Percentiles rank a stretch among this genome's conserved stretches.
Evolutionary conservation across 257 asterid genomes (phyloP).

Genomic region (Craterostigma plantagineum): DNA sequence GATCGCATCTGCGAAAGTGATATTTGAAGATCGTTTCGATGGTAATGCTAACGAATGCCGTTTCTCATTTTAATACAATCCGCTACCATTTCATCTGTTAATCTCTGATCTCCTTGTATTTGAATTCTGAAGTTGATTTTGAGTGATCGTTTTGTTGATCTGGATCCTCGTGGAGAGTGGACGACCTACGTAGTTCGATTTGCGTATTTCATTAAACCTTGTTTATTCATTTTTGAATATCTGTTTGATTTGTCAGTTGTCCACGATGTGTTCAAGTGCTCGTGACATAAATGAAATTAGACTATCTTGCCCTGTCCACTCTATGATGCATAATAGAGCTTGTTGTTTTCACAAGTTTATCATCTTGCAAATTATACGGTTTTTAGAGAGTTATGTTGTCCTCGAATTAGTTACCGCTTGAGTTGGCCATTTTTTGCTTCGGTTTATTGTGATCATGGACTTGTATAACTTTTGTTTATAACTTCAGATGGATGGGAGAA

Average conservation of each 20-base stretch:
- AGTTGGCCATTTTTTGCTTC: too few species aligned
- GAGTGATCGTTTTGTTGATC: constrained; percentile 13
- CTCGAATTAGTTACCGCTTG: background rate
- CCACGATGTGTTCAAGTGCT: too few species aligned
- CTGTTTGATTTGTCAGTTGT: too few species aligned
- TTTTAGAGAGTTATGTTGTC: background rate
- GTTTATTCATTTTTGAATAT: too few species aligned
- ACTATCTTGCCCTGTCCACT: too few species aligned
- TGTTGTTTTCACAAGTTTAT: background rate
- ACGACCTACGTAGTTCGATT: too few species aligned
- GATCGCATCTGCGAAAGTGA: constrained; percentile 40
- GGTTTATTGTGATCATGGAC: background rate
- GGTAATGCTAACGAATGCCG: constrained; percentile 32
- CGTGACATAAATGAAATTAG: too few species aligned
- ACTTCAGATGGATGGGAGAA: constrained; percentile 76
- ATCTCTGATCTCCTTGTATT: too few species aligned
- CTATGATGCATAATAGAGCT: too few species aligned
- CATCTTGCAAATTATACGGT: too few species aligned
- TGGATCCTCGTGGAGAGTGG: constrained; percentile 9
- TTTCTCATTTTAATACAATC: background rate
- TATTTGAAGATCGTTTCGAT: constrained; percentile 80
- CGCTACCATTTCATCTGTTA: background rate
- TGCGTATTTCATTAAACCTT: too few species aligned
- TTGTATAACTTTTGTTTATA: constrained; percentile 5
- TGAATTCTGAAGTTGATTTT: background rate